A percentile compares a stretch with the other conserved stretches of the same genome.
phyloP scores from a whole-genome alignment of 2,329 filamentous ascomycete genomes.

The Dactylellina sp. region DNA sequence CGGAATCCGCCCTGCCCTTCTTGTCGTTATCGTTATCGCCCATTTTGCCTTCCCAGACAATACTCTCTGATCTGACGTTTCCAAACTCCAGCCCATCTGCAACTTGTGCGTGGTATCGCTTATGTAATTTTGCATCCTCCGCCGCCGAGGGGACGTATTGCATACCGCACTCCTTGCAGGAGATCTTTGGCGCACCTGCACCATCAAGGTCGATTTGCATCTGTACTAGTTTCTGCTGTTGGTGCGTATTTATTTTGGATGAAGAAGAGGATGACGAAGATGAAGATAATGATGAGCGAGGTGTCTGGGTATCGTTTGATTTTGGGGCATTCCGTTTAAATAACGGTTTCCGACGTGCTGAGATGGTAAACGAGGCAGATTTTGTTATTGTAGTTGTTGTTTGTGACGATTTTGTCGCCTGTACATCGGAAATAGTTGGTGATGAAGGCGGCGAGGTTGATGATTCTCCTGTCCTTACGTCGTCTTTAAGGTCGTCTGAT shows the following conservation, averaged over 20 bases:
- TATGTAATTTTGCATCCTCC: slow-evolving; percentile 73
- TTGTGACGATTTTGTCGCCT: background rate
- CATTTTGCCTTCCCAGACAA: slow-evolving; percentile 37
- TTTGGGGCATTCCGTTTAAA: slow-evolving; percentile 46
- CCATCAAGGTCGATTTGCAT: slow-evolving; percentile 56
- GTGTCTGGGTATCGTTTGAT: slow-evolving; percentile 12
- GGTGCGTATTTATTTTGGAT: slow-evolving; percentile 1
- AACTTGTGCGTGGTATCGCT: slow-evolving; percentile 74
- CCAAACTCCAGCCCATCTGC: slow-evolving; percentile 72
- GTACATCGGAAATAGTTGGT: background rate
- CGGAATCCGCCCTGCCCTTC: no score
- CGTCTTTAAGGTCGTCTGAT: background rate
- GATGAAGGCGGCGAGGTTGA: slow-evolving; percentile 3
- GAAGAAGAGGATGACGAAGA: slow-evolving; percentile 2
- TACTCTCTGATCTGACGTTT: slow-evolving; percentile 56
- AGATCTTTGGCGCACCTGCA: slow-evolving; percentile 60
- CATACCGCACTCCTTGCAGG: slow-evolving; percentile 74
- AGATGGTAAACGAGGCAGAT: slow-evolving; percentile 33
- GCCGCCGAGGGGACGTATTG: slow-evolving; percentile 73
- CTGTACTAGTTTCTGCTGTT: slow-evolving; percentile 37
- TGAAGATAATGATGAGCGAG: background rate
- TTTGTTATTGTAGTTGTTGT: slow-evolving; percentile 13
- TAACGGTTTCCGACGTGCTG: slow-evolving; percentile 39
- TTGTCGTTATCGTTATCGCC: background rate
- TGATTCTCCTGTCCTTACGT: background rate